Evolutionary conservation across 73 alveolate species (phyloP).

Genomic region (Paramecium sonneborni): DNA sequence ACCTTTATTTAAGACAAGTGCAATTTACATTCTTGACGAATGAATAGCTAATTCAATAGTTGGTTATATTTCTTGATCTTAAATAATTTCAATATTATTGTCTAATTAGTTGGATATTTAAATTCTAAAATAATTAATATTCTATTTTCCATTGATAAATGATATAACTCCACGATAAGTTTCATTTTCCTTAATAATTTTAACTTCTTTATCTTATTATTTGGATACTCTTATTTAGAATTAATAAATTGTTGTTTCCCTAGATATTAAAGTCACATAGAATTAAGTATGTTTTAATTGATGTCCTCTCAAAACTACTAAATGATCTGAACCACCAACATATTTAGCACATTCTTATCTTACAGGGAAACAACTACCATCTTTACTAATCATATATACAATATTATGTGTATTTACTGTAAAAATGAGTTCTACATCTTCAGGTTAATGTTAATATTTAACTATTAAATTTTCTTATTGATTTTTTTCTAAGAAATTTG

Average conservation of each 20-base stretch:
- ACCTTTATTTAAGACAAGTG: background rate
- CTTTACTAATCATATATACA: slow-evolving; percentile 24
- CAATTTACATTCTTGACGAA: background rate
- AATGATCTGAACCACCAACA: slow-evolving; percentile 24
- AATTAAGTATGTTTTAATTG: slow-evolving; percentile 32
- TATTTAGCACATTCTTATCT: background rate
- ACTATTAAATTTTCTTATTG: background rate
- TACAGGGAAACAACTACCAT: slow-evolving; percentile 17
- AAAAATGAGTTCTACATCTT: background rate
- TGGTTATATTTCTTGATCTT: background rate
- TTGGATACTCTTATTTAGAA: background rate
- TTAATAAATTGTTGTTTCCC: background rate
- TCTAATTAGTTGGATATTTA: background rate
- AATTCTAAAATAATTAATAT: slow-evolving; percentile 15
- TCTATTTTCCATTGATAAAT: background rate
- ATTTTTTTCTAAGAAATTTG: background rate
- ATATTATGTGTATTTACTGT: slow-evolving; percentile 21
- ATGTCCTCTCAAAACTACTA: slow-evolving; percentile 15
- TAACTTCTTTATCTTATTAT: background rate
- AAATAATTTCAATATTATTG: background rate
- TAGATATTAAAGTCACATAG: background rate
- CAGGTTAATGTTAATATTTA: slow-evolving; percentile 5
- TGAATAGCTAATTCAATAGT: slow-evolving; percentile 16
- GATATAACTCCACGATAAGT: background rate
- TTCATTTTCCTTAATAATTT: background rate